Evolutionary conservation across 108 stramenopile genomes (phyloP).

Genomic region (Cylindrotheca closterium): DNA sequence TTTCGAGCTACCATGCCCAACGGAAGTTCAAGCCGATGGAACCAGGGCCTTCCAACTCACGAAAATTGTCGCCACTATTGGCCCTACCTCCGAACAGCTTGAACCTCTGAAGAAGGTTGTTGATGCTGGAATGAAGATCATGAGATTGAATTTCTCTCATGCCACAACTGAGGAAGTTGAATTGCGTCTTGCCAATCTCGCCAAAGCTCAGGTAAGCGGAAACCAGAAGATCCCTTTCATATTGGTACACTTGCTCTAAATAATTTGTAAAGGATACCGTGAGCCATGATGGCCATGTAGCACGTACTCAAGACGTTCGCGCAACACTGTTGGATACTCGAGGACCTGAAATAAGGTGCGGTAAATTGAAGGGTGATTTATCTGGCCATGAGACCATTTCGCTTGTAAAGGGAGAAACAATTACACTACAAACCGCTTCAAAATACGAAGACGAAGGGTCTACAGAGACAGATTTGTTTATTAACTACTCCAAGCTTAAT

Average conservation of each 20-base stretch:
- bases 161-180: conserved; percentile 95
- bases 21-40: conserved; percentile 2
- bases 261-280: conserved; percentile 26
- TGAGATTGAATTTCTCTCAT: conserved; percentile 96
- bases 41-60: conserved; percentile 60
- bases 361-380: conserved; percentile 72
- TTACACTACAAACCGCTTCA: conserved; percentile 64
- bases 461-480: conserved; percentile 75
- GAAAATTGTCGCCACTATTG: conserved; percentile 95
- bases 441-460: conserved; percentile 50
- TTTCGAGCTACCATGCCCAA: conserved; percentile 46
- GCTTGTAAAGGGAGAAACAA: conserved; percentile 52
- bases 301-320: conserved; percentile 55
- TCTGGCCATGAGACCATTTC: conserved; percentile 74
- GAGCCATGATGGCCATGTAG: conserved; percentile 13
- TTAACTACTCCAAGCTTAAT: conserved; percentile 70
- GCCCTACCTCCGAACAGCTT: conserved; percentile 88
- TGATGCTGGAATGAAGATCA: conserved; percentile 83
- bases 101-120: conserved; percentile 77
- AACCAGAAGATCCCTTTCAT: background rate
- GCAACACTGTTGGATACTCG: conserved; percentile 90
- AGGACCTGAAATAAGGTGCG: conserved; percentile 94
- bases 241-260: conserved; percentile 6
- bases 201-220: conserved; percentile 45
- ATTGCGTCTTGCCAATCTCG: conserved; percentile 83